Conservation (phyloP, 352 stramenopile species). For the Thraustotheca clavata region DNA sequence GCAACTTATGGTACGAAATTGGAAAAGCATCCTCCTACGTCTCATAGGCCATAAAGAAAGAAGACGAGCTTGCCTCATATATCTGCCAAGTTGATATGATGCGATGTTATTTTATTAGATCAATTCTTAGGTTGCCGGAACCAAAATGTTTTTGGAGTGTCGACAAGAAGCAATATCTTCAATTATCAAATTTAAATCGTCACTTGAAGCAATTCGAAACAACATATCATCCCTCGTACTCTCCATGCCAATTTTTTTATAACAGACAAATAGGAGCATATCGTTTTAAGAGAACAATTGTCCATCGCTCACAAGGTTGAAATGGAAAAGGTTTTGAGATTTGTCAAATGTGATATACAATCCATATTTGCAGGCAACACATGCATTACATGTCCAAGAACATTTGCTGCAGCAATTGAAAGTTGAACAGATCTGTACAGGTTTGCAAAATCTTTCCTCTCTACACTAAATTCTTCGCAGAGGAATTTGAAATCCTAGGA, state of each 20-base stretch:
- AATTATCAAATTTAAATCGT: conserved; percentile 21
- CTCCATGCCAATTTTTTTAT: not conserved
- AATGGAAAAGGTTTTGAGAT: not conserved
- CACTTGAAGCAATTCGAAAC: conserved; percentile 1
- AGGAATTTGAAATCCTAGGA: too few species aligned
- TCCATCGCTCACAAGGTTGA: not conserved
- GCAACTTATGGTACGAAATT: conserved; percentile 34
- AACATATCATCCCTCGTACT: conserved; percentile 21
- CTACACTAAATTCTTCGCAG: too few species aligned
- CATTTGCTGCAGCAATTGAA: not conserved
- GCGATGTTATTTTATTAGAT: not conserved
- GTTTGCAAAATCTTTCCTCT: too few species aligned
- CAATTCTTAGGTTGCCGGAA: conserved; percentile 25
- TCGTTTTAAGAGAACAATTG: not conserved
- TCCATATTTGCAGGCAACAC: not conserved
- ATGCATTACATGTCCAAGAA: not conserved
- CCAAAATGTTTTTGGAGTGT: conserved; percentile 35
- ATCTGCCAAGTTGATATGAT: conserved; percentile 34
- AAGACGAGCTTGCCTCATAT: conserved; percentile 29
- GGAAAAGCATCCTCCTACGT: too few species aligned
- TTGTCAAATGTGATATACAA: not conserved
- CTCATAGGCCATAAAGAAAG: conserved; percentile 22
- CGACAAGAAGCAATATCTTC: conserved; percentile 25
- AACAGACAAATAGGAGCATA: not conserved
- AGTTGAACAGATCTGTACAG: not conserved